Base-by-base conservation (phyloP, 179 eudicot genomes). In the Beta corolliflora region DNA sequence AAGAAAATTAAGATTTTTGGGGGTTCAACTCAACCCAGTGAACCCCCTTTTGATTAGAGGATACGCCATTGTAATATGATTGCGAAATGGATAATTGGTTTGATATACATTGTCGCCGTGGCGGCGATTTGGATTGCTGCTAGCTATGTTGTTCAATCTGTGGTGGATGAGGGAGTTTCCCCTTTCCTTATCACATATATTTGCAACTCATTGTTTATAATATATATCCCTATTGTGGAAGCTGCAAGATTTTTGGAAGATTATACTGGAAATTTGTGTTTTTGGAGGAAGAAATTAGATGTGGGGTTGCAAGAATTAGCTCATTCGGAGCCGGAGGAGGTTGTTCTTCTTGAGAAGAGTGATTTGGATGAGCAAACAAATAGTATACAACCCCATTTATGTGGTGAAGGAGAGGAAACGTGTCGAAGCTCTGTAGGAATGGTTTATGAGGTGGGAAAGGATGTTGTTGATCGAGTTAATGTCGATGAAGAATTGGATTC, bases 41-140 rank as follows among this genome's bases (percentile, higher is more conserved):
- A 36, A 36, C 41, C 41, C 41, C 41, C 41, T 36, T 25, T 36
- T 36, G 41, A 36, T 36, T 36, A 36, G 41, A 36, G 41, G 41
- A 36, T 36, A 36, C 41, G 3, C 41, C 3, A 36, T 2, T 36
- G 3, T 36, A 36, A 36, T 36, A 36, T 36, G 41, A 36, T 36
- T 36, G 41, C 1, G 41, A 94, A 86, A 89, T 96, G 99, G 98
- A 82, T 86, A 77, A 77, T 96, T 77, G 98, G 99, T 65, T 87
- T 96, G 82, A 77, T 80, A 53, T 96, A 94, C 76, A 92, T 96
- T 70, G 71, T 94, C 74, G 85, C 90, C 50, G 99, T 96, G n/a
- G 99, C 99, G n/a, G 69, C 87, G 5, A 96, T 96, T 76, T 96
- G 99, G 99, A 94, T 96, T 84, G 99, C 96, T 76, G 97, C 99